Evolutionary conservation across 192 early-diverging fungal species (phyloP), one percentile per base, ranked within the genome.

Genomic region (Coemansia erecta): DNA sequence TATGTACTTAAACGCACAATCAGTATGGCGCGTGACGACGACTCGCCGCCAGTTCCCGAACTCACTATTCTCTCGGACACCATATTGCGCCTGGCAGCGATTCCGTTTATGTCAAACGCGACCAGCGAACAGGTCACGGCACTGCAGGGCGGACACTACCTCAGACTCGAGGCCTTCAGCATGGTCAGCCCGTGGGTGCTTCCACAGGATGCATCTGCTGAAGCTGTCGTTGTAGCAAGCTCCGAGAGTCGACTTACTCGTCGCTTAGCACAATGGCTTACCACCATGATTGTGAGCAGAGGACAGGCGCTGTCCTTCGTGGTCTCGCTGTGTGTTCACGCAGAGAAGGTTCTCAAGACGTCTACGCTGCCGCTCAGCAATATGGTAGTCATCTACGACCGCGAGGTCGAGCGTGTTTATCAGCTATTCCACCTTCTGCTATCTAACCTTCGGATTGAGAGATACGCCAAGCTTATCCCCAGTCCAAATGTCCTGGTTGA

Each of bases 331-430:
- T 68, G 70, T 24, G 63, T 61, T 12, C 75, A 78, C 41, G 75
- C 75, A 10, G 70, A 78, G 42, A 68, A 64, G 47, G 44, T 68
- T 4, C 39, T 72, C 17, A 72, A 61, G 50, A 55, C 48, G 43
- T 26, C 62, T 21, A 54, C 61, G 37, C 31, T 78, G 24, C 66
- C 75, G 4, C 50, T 78, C 26, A 65, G 65, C 62, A 72, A 68
- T 55, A 47, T 68, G 37, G 44, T 72, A 39, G 54, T 59, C 10
- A 64, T 78, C 39, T 78, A 78, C 42, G 75, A 78, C 46, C 75
- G 75, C 18, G 75, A 78, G 55, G 44, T 72, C 24, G 75, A 78
- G 70, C 69, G 70, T 13, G 49, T 72, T n/a, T 59, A 72, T 39
- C 75, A 78, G 69, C 65, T 78, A 31, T 72, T 72, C 37, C 54